Evolutionary conservation across 192 early-diverging fungal species (phyloP), one percentile per base, ranked within the genome.

Genomic region (Nowakowskiella sp.): DNA sequence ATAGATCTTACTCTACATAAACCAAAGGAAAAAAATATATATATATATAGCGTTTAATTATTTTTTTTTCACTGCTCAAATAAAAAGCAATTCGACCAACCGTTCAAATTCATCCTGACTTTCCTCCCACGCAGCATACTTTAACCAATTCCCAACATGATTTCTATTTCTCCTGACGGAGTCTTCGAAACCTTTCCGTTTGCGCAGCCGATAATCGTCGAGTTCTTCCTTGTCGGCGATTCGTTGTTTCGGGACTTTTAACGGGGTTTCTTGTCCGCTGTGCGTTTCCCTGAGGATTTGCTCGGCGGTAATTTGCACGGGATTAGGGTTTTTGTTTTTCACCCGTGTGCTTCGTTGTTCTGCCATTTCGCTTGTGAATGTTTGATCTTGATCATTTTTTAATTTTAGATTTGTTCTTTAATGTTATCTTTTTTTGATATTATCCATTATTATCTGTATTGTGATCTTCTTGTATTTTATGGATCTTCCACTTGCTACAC

Each of bases 321-420:
- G 80, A n/a, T 92, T 92, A 1, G 96, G 85, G 69, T 86, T 94
- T 77, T 99, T 99, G 74, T 99, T 97, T 67, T 94, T 94, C 65
- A 97, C 91, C 86, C 82, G 44, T 10, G 34, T n/a, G n/a, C n/a
- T n/a, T n/a, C n/a, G n/a, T n/a, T n/a, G n/a, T n/a, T n/a, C n/a
- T n/a, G n/a, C n/a, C n/a, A n/a, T n/a, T n/a, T n/a, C n/a, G n/a
- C n/a, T n/a, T n/a, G n/a, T n/a, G n/a, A n/a, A n/a, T n/a, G n/a
- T n/a, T n/a, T n/a, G n/a, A n/a, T n/a, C n/a, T n/a, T n/a, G n/a
- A n/a, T n/a, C n/a, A n/a, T n/a, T n/a, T n/a, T n/a, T n/a, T n/a
- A n/a, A n/a, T n/a, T n/a, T n/a, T n/a, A n/a, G n/a, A n/a, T n/a
- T n/a, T n/a, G n/a, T n/a, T n/a, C n/a, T n/a, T n/a, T n/a, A n/a